Base-by-base conservation (phyloP, 73 alveolate genomes). In the Tetrahymena thermophila region DNA sequence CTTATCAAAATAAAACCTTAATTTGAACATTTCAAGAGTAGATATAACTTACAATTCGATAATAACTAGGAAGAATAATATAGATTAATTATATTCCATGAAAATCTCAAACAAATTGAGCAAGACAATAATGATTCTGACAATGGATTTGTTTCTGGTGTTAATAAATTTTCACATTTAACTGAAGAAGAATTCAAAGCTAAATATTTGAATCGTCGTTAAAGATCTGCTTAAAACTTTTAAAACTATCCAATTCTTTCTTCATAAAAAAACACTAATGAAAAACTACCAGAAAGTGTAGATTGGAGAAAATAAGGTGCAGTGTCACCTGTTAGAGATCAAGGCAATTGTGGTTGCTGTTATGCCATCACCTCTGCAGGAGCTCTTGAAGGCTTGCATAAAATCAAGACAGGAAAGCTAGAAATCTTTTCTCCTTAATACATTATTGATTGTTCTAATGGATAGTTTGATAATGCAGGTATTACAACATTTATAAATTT, bases 271-370 rank as follows among this genome's bases (percentile, higher is more conserved):
- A 43, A 85, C 35, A 93, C n/a, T 31, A 31, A 28, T 37, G 85
- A 94, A 94, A 34, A 56, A 56, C 35, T 85, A 13, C 94, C 40
- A n/a, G 96, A 34, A 37, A 84, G 94, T 35, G 43, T 40, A n/a
- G 99, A 98, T 96, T 98, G 99, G 99, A 97, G 98, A 94, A 94
- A 89, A 23, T 37, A 94, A 85, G 98, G 98, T 0, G 96, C 55
- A 3, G 98, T 98, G 23, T 71, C 96, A 31, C 97, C 97, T 8
- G 99, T 98, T 14, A 95, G 96, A 85, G 97, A 98, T 94, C 97
- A 98, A 96, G 99, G 99, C 34, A 40, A 93, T 34, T 98, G 99
- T 40, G 99, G 99, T 37, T 96, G 98, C 19, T 97, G 99, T 96
- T 98, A 99, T 99, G 98, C 99, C 9, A 98, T 98, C 95, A 89